Evolutionary conservation across 1,139 yeast species (phyloP).

Genomic region (Taphrina flavorubra): DNA sequence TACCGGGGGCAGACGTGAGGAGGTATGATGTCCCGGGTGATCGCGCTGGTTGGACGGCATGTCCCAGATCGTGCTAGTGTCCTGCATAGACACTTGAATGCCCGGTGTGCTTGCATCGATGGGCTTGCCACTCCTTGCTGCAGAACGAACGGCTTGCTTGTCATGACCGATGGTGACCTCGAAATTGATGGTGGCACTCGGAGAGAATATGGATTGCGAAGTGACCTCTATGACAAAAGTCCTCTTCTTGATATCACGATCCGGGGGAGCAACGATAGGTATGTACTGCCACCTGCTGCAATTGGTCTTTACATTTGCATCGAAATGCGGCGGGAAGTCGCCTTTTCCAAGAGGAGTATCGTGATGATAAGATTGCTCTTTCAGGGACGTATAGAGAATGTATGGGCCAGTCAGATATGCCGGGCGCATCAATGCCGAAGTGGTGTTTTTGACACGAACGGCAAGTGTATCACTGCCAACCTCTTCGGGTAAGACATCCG

Average conservation of each 20-base stretch:
- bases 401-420: slow-evolving; percentile 91
- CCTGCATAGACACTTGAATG: slow-evolving; percentile 34
- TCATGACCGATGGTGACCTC: slow-evolving; percentile 68
- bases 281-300: slow-evolving; percentile 73
- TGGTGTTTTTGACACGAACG: slow-evolving; percentile 65
- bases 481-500: slow-evolving; percentile 18
- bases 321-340: slow-evolving; percentile 35
- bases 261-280: slow-evolving; percentile 63
- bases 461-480: slow-evolving; percentile 12
- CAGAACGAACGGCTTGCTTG: slow-evolving; percentile 49
- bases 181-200: slow-evolving; percentile 70
- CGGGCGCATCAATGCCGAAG: slow-evolving; percentile 77
- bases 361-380: slow-evolving; percentile 63
- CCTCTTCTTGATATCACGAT: slow-evolving; percentile 6
- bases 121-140: slow-evolving; percentile 40
- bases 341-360: slow-evolving; percentile 49
- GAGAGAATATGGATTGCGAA: slow-evolving; percentile 80
- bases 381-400: slow-evolving; percentile 81
- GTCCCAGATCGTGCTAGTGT: slow-evolving; percentile 43
- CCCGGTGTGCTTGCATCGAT: slow-evolving; percentile 40
- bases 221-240: slow-evolving; percentile 66
- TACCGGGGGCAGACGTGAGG: slow-evolving; percentile 54
- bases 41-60: slow-evolving; percentile 45
- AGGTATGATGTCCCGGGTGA: slow-evolving; percentile 40
- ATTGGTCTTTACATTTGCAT: slow-evolving; percentile 56